phyloP scores from a whole-genome alignment of 495 filamentous ascomycete genomes.

The Diplogelasinospora grovesii region DNA sequence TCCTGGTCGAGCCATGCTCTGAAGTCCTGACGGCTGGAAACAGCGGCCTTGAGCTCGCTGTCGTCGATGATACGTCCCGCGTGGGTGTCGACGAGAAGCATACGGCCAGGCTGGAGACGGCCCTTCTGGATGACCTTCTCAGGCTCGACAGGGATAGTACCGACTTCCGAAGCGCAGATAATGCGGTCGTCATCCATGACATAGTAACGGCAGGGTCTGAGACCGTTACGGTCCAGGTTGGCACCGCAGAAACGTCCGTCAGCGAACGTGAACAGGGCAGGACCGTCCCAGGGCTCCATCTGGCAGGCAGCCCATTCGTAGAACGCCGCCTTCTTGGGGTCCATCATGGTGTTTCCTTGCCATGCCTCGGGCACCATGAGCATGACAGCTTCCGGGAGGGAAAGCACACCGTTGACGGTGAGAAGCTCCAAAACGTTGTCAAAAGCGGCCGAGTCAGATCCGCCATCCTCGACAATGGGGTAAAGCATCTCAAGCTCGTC shows the following conservation, averaged over 20 bases:
- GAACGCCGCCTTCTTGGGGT: conserved; percentile 93
- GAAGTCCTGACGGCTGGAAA: conserved; percentile 82
- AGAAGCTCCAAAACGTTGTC: conserved; percentile 96
- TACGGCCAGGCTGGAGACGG: conserved; percentile 89
- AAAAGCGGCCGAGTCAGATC: conserved; percentile 96
- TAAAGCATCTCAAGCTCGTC: conserved; percentile 89
- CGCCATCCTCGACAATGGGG: conserved; percentile 94
- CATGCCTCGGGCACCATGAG: conserved; percentile 98
- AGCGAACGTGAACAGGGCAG: conserved; percentile 95
- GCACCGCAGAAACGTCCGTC: conserved; percentile 98
- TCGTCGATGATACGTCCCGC: conserved; percentile 97
- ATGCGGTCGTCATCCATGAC: conserved; percentile 97
- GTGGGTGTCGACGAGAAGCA: conserved; percentile 94
- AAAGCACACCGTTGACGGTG: conserved; percentile 94
- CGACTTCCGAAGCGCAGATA: conserved; percentile 96
- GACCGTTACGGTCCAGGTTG: conserved; percentile 95
- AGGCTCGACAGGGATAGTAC: conserved; percentile 86
- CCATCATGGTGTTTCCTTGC: conserved; percentile 91
- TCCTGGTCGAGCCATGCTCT: conserved; percentile 81
- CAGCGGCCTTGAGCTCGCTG: conserved; percentile 83
- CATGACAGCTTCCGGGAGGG: conserved; percentile 96
- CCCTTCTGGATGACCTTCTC: conserved; percentile 92
- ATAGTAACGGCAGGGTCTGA: conserved; percentile 97
- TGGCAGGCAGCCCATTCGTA: conserved; percentile 99
- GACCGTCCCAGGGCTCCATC: conserved; percentile 99